Evolutionary conservation across 192 early-diverging fungal species (phyloP), one percentile per base, ranked within the genome.

Genomic region (Borealophlyctis nickersoniae): DNA sequence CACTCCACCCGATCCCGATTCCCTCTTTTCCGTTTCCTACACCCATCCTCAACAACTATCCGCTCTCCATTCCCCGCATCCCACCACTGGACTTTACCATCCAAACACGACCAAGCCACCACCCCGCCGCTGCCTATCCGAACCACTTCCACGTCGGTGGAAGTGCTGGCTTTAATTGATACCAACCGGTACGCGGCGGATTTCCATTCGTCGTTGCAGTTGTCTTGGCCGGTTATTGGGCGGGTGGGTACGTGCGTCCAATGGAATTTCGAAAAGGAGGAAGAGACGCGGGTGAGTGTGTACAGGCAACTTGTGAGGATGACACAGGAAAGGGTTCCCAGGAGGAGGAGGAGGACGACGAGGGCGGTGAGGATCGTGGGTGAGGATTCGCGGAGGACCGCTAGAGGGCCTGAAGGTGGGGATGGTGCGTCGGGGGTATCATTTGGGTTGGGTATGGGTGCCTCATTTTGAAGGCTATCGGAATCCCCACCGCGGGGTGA

Each of bases 341-440:
- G 27, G 19, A 63, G 27, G 7, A 70, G 60, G 19, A 65, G 28
- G 23, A 62, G 7, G 45, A 39, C 30, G 19, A 67, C 55, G 34
- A 65, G 33, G 19, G 35, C 55, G 19, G 53, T 9, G 34, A 69
- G 53, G 33, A 63, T 69, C 27, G 62, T 64, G 0, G 49, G 62
- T 49, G 52, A 69, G 22, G 9, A 31, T 54, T 48, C 49, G 32
- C 49, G 29, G 26, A n/a, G 2, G 24, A 39, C 16, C 30, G 9
- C 26, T 16, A 30, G 19, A 27, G 23, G 24, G 22, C 36, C n/a
- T 19, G 36, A n/a, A n/a, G n/a, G n/a, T n/a, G n/a, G n/a, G n/a
- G n/a, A n/a, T n/a, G n/a, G n/a, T n/a, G n/a, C n/a, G n/a, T n/a
- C n/a, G n/a, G n/a, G n/a, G n/a, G n/a, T n/a, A n/a, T n/a, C n/a